Evolutionary conservation across 306 rosid genomes (phyloP).

Genomic region (Medicago truncatula): MtrunA17r5.0-ANR NC_053043.1:22972501-22973000

Average conservation of each 20-base stretch:
- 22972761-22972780: not conserved
- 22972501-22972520: constrained; percentile 2
- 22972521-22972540: constrained; percentile 15
- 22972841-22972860: too few relatives aligned
- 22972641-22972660: not conserved
- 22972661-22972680: not conserved
- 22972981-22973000: not conserved
- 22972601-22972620: constrained; percentile 14
- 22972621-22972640: not conserved
- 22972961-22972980: not conserved
- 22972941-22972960: not conserved
- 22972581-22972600: constrained; percentile 14
- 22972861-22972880: too few relatives aligned
- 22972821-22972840: too few relatives aligned
- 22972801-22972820: too few relatives aligned
- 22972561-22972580: constrained; percentile 24
- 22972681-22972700: not conserved
- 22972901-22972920: too few relatives aligned
- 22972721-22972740: not conserved
- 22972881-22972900: too few relatives aligned
- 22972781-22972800: not conserved
- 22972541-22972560: constrained; percentile 1
- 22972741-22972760: not conserved
- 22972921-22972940: too few relatives aligned
- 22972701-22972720: not conserved